Percentiles rank a stretch among this genome's conserved stretches.
Conservation (phyloP, 495 filamentous ascomycete species). For the Aspergillus nidulans region DNA sequence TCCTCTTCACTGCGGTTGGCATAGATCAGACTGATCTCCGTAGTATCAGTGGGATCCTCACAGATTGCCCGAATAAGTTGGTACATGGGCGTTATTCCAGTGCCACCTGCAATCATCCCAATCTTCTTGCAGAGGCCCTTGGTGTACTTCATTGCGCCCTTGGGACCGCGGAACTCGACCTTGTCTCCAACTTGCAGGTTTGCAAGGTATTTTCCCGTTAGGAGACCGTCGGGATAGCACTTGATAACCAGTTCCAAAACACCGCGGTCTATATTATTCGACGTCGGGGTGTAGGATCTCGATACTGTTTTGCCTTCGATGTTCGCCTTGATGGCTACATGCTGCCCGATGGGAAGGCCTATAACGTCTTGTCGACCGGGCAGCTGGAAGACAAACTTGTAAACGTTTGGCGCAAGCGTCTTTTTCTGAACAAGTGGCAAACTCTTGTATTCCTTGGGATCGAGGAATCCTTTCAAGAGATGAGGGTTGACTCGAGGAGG, state of each 20-base stretch:
- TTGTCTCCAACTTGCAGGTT: constrained; percentile 20
- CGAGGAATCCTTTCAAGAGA: constrained; percentile 35
- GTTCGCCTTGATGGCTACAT: constrained; percentile 45
- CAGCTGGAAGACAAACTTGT: constrained; percentile 45
- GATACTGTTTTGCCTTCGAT: constrained; percentile 41
- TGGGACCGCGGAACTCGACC: constrained; percentile 41
- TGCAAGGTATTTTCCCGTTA: constrained; percentile 45
- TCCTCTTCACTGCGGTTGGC: constrained; percentile 37
- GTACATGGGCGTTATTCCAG: constrained; percentile 56
- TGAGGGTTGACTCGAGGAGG: constrained; percentile 30
- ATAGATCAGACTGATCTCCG: constrained; percentile 44
- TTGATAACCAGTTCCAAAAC: constrained; percentile 45
- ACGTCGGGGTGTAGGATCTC: constrained; percentile 49
- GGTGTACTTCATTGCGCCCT: constrained; percentile 44
- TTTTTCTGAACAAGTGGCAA: constrained; percentile 43
- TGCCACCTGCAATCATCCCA: constrained; percentile 50
- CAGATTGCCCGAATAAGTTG: constrained; percentile 50
- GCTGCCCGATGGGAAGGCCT: constrained; percentile 51
- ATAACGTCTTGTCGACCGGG: constrained; percentile 34
- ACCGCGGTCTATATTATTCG: constrained; percentile 48
- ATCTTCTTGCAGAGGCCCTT: constrained; percentile 21
- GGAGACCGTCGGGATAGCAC: constrained; percentile 43
- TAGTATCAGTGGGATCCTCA: constrained; percentile 42
- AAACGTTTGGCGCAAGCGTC: constrained; percentile 41
- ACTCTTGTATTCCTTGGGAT: constrained; percentile 40